Percentiles rank a stretch among this genome's conserved stretches.
Evolutionary conservation across 805 yeast genomes (phyloP).

Genomic region (Naumovozyma castellii): DNA sequence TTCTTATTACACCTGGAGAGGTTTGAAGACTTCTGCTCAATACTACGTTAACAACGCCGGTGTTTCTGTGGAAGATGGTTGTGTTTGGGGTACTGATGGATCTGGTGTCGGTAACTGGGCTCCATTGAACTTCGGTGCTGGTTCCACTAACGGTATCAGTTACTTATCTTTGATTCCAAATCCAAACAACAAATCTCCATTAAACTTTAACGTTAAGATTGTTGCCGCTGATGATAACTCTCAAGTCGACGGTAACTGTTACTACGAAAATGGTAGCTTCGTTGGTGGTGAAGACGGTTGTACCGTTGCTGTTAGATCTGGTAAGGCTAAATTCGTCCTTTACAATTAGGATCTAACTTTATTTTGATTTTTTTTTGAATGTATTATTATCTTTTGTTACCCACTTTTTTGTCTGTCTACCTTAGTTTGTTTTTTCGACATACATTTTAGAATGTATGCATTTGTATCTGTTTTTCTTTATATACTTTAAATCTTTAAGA

Average conservation of each 20-base stretch:
- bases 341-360: conserved; percentile 30
- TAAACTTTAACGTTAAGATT: conserved; percentile 70
- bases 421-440: too few relatives aligned
- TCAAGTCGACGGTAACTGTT: conserved; percentile 64
- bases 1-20: conserved; percentile 74
- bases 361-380: not conserved
- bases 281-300: conserved; percentile 64
- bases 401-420: not conserved
- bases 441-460: not conserved
- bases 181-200: conserved; percentile 71
- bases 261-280: conserved; percentile 5
- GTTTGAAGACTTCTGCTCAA: conserved; percentile 82
- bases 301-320: conserved; percentile 76
- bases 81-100: conserved; percentile 83
- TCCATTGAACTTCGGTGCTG: conserved; percentile 92
- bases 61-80: conserved; percentile 81
- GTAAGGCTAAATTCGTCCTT: conserved; percentile 71
- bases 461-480: not conserved
- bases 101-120: conserved; percentile 96
- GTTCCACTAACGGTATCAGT: conserved; percentile 59
- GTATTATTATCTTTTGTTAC: not conserved
- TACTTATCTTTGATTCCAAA: conserved; percentile 91
- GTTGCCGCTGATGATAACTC: conserved; percentile 59
- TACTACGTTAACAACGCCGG: conserved; percentile 97
- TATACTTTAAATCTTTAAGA: not conserved